Base-by-base conservation (phyloP, 2,329 filamentous ascomycete species). In the Lachnellula hyalina region DNA sequence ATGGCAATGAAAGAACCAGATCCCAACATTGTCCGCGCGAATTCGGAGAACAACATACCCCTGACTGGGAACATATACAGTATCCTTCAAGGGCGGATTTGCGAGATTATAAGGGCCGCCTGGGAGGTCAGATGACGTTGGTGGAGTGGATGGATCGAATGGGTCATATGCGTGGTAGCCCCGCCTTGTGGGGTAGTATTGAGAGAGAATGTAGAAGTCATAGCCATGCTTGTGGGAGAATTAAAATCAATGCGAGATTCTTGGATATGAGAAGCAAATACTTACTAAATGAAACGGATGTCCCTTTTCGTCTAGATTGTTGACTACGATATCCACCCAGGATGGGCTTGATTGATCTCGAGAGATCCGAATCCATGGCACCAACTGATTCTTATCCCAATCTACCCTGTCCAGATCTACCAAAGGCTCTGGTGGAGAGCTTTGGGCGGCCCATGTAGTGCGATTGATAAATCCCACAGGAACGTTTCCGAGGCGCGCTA, bases 1-100 rank as follows among this genome's bases (percentile, higher is more conserved):
- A 61, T 79, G 77, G 25, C 75, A 77, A 55, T 77, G 75, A 49
- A 80, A 67, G 7, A 76, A 73, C 77, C 77, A 81, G 9, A 80
- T 66, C 2, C 78, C 78, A 1, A 75, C 74, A 62, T 80, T 80
- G 49, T 79, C 74, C 5, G 73, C 71, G 5, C 70, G 65, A 63
- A 77, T 74, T 25, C 78, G 76, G 15, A 77, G 51, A 17, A 76
- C 71, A 11, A 74, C 66, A 64, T 76, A 73, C n/a, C 65, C 69
- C 32, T 70, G 73, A 2, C 54, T 54, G 21, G 55, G 57, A 2
- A 64, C 56, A 17, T 40, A 72, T 23, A 79, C 71, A 0, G 76
- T 77, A 63, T 82, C 79, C 15, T 78, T 72, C 36, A 74, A 69
- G 61, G 77, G 36, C 11, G 53, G 53, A 35, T 52, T 55, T 2